These are phyloP conservation scores for Fistulifera solaris DNA, from an alignment of 108 stramenopile species.

Conservation along the genomic window DNA sequence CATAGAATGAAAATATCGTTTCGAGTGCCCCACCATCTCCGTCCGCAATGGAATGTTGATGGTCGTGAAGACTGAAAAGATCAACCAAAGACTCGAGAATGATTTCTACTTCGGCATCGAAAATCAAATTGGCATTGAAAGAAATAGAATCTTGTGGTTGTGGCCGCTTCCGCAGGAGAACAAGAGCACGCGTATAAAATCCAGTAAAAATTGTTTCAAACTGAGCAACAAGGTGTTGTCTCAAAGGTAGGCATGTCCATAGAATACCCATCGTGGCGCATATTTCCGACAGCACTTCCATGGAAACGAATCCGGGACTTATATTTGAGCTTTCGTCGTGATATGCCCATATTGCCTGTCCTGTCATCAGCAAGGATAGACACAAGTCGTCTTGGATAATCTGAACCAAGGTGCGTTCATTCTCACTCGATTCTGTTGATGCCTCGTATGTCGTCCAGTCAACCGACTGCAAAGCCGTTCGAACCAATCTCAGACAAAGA, in stretches of 20 bases:
- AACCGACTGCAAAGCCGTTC: conserved; percentile 28
- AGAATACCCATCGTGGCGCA: conserved; percentile 63
- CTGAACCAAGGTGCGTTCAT: conserved; percentile 21
- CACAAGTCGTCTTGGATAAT: conserved; percentile 79
- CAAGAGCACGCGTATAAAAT: conserved; percentile 76
- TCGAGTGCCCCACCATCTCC: conserved; percentile 54
- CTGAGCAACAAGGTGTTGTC: conserved; percentile 45
- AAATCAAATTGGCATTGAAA: conserved; percentile 64
- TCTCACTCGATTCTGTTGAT: conserved; percentile 2
- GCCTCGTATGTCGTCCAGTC: conserved; percentile 28
- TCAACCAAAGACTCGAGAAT: conserved; percentile 83
- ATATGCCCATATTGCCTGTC: conserved; percentile 76
- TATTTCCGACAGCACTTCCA: conserved; percentile 70
- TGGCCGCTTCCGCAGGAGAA: conserved; percentile 52
- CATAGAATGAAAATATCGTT: conserved; percentile 69
- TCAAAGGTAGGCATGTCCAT: conserved; percentile 50
- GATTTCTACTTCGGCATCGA: conserved; percentile 76
- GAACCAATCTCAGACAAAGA: conserved; percentile 63
- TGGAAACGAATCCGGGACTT: conserved; percentile 39
- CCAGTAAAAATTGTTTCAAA: conserved; percentile 82
- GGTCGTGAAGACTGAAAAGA: conserved; percentile 60
- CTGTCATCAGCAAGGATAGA: conserved; percentile 66
- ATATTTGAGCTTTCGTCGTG: conserved; percentile 29
- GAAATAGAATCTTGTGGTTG: conserved; percentile 41
- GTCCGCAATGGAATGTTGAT: conserved; percentile 23